phyloP scores from a whole-genome alignment of 345 rosid genomes.

The Murraya paniculata region DNA sequence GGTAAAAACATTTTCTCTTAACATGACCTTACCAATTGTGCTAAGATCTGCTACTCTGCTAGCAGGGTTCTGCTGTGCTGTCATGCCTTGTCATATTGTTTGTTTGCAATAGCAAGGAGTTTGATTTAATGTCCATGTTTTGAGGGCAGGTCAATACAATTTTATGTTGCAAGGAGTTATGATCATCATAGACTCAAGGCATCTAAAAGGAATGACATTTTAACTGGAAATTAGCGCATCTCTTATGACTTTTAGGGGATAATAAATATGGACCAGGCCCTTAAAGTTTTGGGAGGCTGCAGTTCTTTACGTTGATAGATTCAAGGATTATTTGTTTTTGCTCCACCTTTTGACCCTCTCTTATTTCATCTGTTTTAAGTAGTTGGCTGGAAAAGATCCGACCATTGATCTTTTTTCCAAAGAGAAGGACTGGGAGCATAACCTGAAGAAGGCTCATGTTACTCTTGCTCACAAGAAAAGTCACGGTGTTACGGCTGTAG shows the following conservation, averaged over 20 bases:
- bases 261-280: not conserved
- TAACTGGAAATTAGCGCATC: not conserved
- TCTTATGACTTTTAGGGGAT: not conserved
- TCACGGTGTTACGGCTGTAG: constrained; percentile 82
- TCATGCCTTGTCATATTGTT: not conserved
- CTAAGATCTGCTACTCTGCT: not conserved
- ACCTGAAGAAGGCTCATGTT: constrained; percentile 60
- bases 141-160: not conserved
- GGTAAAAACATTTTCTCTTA: not conserved
- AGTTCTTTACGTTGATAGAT: not conserved
- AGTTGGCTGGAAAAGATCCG: constrained; percentile 56
- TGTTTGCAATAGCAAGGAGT: not conserved
- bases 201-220: not conserved
- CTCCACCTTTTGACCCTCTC: not conserved
- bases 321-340: not conserved
- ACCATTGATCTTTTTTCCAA: constrained; percentile 46
- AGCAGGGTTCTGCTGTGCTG: not conserved
- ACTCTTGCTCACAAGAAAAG: constrained; percentile 95
- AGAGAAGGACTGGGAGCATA: constrained; percentile 46
- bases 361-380: constrained; percentile 5
- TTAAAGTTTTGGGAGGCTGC: not conserved
- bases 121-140: not conserved
- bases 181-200: not conserved
- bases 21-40: not conserved
- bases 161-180: not conserved